Base-by-base conservation (phyloP, 225 moss, liverwort and hornwort genomes). In the Antitrichia curtipendula region DNA sequence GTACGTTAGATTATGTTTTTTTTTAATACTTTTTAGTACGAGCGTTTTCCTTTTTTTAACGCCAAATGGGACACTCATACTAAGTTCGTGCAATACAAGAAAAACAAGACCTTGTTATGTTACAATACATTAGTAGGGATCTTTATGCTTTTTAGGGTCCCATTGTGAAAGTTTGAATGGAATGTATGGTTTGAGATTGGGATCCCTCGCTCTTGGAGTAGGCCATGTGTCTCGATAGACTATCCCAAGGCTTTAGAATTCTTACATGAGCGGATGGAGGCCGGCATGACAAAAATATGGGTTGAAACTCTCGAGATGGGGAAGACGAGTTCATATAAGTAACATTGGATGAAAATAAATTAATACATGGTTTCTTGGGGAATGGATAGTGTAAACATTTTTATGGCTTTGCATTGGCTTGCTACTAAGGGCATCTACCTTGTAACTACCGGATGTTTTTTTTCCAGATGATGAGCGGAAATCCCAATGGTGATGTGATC, bases 341-440 rank as follows among this genome's bases (percentile, higher is more conserved):
- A 24, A 36, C 23, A 15, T 52, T 36, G 53, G 23, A 36, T 36
- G 36, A 53, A 52, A 76, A 22, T 52, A 36, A 34, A 53, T 36
- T 36, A n/a, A 3, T 36, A 3, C 0, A 0, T 76, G 15, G 8
- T 36, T 52, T 76, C 1, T 36, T 0, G 5, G 2, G 2, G 9
- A 53, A 52, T 23, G 52, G 32, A 13, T 75, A 14, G 23, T 21
- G 0, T 50, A 23, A 50, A 22, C 1, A n/a, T 2, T 34, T 18
- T 52, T 32, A 20, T 49, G 8, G 52, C 34, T 52, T 75, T 75
- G 34, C 8, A 13, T 75, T 32, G 13, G 50, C 21, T 75, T 75
- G 13, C 34, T 13, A 13, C 2, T 22, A 22, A 0, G 0, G 0
- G 2, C 5, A 22, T 1, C 8, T 32, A 50, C 0, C 12, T 50